These are phyloP conservation scores for Gastrolobium bilobum DNA, from an alignment of 306 rosid genomes.

Conservation along the genomic window DNA sequence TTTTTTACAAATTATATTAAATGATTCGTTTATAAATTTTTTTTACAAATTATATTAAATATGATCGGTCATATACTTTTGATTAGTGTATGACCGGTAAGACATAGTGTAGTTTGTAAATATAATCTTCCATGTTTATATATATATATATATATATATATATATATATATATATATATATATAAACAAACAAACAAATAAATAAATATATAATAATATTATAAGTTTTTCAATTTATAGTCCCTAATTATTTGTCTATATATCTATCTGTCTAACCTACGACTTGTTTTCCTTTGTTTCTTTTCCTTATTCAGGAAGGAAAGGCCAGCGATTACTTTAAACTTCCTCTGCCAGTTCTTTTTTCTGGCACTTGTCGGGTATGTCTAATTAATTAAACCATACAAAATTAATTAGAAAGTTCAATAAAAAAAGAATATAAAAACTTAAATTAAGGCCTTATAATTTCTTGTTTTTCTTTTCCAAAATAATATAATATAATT, in stretches of 20 bases:
- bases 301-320: conserved; percentile 74
- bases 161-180: not conserved
- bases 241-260: not conserved
- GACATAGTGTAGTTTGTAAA: too few species aligned
- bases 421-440: not conserved
- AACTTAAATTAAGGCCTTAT: not conserved
- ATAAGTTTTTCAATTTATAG: too few species aligned
- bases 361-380: conserved; percentile 95
- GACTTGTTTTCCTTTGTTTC: not conserved
- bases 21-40: too few species aligned
- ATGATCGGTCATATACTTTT: too few species aligned
- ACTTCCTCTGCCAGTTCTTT: conserved; percentile 78
- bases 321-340: conserved; percentile 78
- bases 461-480: not conserved
- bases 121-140: too few species aligned
- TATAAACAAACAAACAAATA: not conserved
- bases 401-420: not conserved
- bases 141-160: not conserved
- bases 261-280: not conserved
- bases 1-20: too few species aligned
- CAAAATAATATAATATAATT: not conserved
- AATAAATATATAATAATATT: not conserved
- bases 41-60: too few species aligned
- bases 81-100: too few species aligned
- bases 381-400: not conserved